phyloP scores from a whole-genome alignment of 441 rosid genomes.

The Sinapis alba region DNA sequence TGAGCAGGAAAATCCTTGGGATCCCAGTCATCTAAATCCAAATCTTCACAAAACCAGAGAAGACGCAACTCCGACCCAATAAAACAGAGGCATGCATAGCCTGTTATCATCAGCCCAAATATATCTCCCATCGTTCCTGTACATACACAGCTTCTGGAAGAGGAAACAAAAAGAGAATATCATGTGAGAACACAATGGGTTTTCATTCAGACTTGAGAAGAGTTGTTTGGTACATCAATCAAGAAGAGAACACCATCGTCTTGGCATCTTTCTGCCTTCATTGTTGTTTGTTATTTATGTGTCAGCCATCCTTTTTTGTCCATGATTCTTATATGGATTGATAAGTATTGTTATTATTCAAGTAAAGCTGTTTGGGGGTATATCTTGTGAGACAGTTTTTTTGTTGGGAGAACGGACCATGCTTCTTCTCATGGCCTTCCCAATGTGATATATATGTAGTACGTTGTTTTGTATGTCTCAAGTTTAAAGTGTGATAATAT shows the following conservation, averaged over 20 bases:
- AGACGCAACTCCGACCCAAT: conserved; percentile 44
- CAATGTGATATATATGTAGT: conserved; percentile 25
- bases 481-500: background rate
- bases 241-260: conserved; percentile 6
- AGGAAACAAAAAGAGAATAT: background rate
- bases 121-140: conserved; percentile 22
- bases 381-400: conserved; percentile 20
- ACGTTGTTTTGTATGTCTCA: background rate
- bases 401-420: background rate
- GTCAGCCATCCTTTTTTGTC: conserved; percentile 13
- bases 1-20: conserved; percentile 31
- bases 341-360: background rate
- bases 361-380: conserved; percentile 20
- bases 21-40: conserved; percentile 36
- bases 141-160: conserved; percentile 29
- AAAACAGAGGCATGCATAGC: conserved; percentile 47
- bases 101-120: background rate
- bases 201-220: conserved; percentile 1
- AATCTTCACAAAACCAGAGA: conserved; percentile 41
- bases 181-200: background rate
- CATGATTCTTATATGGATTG: conserved; percentile 10
- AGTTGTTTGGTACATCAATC: conserved; percentile 17
- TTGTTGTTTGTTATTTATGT: background rate
- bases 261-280: background rate
- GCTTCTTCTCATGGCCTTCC: conserved; percentile 1